Percentiles rank a stretch among this genome's conserved stretches.
phyloP scores from a whole-genome alignment of 2,329 filamentous ascomycete species.

The Talaromyces sp. region DNA sequence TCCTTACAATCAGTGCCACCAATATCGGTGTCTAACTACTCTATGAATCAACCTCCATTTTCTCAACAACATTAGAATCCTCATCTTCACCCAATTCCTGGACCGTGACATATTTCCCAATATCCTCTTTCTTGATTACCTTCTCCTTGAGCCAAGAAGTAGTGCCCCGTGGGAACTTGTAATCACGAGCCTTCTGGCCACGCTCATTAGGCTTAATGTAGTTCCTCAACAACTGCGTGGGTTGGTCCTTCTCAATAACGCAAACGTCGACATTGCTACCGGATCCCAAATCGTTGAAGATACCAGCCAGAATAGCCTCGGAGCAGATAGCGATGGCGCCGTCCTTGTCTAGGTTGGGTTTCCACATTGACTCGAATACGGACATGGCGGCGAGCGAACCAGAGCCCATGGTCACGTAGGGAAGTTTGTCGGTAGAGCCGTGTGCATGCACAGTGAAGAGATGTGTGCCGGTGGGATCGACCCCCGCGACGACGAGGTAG shows the following conservation, averaged over 20 bases:
- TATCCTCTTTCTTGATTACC: constrained; percentile 88
- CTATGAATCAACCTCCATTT: constrained; percentile 59
- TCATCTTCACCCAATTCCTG: constrained; percentile 73
- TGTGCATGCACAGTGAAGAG: constrained; percentile 98
- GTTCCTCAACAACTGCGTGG: constrained; percentile 79
- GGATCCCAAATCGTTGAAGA: constrained; percentile 97
- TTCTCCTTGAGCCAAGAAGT: constrained; percentile 95
- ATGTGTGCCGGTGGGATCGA: constrained; percentile 90
- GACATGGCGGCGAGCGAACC: constrained; percentile 96
- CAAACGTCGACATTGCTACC: constrained; percentile 97
- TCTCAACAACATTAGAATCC: constrained; percentile 58
- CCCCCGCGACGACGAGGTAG: constrained; percentile 94
- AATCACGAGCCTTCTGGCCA: constrained; percentile 86
- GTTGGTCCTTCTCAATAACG: constrained; percentile 93
- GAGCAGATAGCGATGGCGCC: constrained; percentile 78
- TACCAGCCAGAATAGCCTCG: constrained; percentile 90
- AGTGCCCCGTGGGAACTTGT: constrained; percentile 85
- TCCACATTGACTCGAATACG: constrained; percentile 96
- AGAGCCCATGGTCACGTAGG: constrained; percentile 98
- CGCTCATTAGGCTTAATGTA: constrained; percentile 91
- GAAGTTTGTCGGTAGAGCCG: constrained; percentile 96
- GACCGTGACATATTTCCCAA: constrained; percentile 89
- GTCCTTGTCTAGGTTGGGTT: constrained; percentile 69
- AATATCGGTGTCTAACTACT: not conserved
- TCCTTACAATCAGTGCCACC: not conserved